Evolutionary conservation across 106 monocot species (phyloP), one percentile per base, ranked within the genome.

Genomic region (Iris macrosiphon): DNA sequence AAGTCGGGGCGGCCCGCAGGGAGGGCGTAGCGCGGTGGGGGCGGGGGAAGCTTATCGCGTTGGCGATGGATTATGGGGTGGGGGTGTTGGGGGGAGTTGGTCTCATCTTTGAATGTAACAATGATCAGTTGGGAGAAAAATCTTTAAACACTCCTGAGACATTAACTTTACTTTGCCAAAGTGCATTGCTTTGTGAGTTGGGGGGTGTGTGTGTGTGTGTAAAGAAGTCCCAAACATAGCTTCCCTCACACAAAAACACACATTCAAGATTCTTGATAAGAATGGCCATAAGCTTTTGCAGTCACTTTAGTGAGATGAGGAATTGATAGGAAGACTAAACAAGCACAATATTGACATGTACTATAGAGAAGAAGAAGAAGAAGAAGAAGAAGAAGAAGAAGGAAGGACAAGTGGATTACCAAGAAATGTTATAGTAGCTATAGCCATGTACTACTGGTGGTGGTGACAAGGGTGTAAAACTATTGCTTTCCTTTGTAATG

Each of bases 261-360:
- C 40, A 58, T 58, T 58, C 57, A 58, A 58, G 57, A 58, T 58
- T 58, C 27, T 58, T 41, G 39, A 58, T 41, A 39, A 40, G 41
- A 41, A 58, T 38, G 32, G 17, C 13, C n/a, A 40, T 15, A 41
- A 41, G 25, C 41, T 58, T 58, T 58, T 58, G 40, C 40, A 41
- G 57, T 40, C 57, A 40, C 40, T 41, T 58, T 58, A 25, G 27
- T 58, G 0, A 29, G 29, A 50, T 18, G 9, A 6, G 29, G 12
- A 50, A 28, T 12, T 13, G 28, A 28, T 4, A 14, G 28, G 50
- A n/a, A 15, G 29, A 28, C 21, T n/a, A n/a, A n/a, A n/a, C n/a
- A n/a, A n/a, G n/a, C n/a, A n/a, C n/a, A n/a, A 55, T 35, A 30
- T 37, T 55, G 37, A 37, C 38, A 38, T 37, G 55, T 58, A 58